These are phyloP conservation scores for Xylaria hypoxylon DNA, from an alignment of 2,329 filamentous ascomycete genomes.

Conservation along the genomic window DNA sequence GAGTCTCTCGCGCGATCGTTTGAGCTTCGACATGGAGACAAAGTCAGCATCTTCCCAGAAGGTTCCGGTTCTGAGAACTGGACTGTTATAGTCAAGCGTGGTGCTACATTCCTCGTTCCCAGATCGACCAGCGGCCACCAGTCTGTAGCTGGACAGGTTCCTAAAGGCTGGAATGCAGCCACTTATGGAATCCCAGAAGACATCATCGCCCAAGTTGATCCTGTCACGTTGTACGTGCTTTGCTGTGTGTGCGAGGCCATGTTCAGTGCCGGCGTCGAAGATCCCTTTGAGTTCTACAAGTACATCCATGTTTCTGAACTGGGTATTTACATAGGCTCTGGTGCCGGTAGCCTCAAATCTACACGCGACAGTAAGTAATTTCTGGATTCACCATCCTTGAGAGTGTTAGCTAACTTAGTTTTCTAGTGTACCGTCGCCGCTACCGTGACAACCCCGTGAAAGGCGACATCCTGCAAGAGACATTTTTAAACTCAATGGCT, in stretches of 20 bases:
- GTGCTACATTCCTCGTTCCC: constrained; percentile 91
- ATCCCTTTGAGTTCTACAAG: constrained; percentile 99
- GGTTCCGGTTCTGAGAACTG: constrained; percentile 93
- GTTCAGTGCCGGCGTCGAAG: constrained; percentile 91
- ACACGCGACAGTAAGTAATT: constrained; percentile 25
- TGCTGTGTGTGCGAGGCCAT: constrained; percentile 93
- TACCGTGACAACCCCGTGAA: constrained; percentile 97
- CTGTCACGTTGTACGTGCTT: constrained; percentile 92
- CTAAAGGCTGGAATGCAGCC: constrained; percentile 96
- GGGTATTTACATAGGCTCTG: constrained; percentile 96
- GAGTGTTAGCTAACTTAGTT: constrained; percentile 69
- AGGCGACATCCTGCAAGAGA: constrained; percentile 98
- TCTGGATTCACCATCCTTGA: not conserved
- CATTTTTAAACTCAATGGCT: constrained; percentile 99
- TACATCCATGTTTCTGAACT: constrained; percentile 98
- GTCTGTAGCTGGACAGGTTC: constrained; percentile 95
- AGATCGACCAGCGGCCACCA: constrained; percentile 97
- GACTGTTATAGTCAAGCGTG: constrained; percentile 94
- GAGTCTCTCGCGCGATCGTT: constrained; percentile 98
- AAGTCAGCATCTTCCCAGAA: constrained; percentile 91
- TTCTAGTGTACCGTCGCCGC: constrained; percentile 97
- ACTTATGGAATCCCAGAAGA: constrained; percentile 96
- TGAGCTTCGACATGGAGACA: constrained; percentile 94
- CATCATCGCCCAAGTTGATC: constrained; percentile 96
- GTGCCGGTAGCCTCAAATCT: constrained; percentile 81